A percentile compares a stretch with the other conserved stretches of the same genome.
These are phyloP conservation scores for Evernia prunastri DNA, from an alignment of 495 filamentous ascomycete genomes.

Conservation along the genomic window DNA sequence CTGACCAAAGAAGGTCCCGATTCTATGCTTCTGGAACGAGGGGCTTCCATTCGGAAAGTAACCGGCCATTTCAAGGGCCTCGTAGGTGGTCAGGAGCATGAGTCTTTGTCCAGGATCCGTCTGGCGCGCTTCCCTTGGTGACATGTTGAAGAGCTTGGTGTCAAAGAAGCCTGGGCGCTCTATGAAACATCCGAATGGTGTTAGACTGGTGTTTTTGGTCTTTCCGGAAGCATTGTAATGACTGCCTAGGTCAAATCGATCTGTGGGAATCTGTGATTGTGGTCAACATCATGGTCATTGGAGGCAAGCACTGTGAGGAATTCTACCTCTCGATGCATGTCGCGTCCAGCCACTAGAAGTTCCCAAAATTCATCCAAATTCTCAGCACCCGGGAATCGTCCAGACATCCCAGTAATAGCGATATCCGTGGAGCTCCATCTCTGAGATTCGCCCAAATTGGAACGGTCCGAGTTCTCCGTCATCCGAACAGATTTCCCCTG, in stretches of 20 bases:
- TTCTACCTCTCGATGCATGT: constrained; percentile 13
- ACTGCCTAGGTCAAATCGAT: constrained; percentile 27
- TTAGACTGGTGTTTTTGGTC: constrained; percentile 31
- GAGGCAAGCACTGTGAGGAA: neutral
- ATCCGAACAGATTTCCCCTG: too few species aligned
- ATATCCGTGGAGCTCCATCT: too few species aligned
- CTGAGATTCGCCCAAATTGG: too few species aligned
- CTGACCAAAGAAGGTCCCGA: constrained; percentile 88
- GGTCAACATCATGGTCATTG: too few species aligned
- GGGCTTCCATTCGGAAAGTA: constrained; percentile 75
- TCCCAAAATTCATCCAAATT: constrained; percentile 12
- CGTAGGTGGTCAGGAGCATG: constrained; percentile 65
- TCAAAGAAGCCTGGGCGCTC: constrained; percentile 44
- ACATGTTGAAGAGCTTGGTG: constrained; percentile 22
- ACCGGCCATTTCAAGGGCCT: constrained; percentile 73
- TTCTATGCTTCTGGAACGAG: constrained; percentile 70
- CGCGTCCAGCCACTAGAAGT: constrained; percentile 5
- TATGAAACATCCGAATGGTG: constrained; percentile 72
- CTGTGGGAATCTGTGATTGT: constrained; percentile 42
- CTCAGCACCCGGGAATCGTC: constrained; percentile 31
- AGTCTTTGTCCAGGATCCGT: constrained; percentile 75
- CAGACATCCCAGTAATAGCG: constrained; percentile 46
- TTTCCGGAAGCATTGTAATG: constrained; percentile 31
- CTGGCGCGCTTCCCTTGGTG: constrained; percentile 49
- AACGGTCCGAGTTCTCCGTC: too few species aligned